Base-by-base conservation (phyloP, 169 alveolate species). In the Plasmodium cynomolgi region DNA sequence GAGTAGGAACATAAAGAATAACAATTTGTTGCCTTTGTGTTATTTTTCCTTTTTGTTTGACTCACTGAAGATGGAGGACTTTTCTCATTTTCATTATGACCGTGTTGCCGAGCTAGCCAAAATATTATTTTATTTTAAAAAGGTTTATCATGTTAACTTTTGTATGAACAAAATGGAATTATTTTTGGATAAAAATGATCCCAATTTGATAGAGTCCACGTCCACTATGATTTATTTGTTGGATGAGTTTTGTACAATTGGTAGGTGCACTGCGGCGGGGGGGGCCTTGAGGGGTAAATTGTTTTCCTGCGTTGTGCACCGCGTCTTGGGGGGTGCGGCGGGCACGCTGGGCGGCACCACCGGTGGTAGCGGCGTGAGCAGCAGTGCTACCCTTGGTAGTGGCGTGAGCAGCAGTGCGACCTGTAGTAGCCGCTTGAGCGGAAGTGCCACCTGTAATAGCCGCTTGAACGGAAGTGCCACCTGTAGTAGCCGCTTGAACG, bases 1-100 rank as follows among this genome's bases (percentile, higher is more conserved):
- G 72, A 90, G 77, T 73, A 33, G 90, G 82, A 90, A 90, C 72
- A 90, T 44, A 15, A 90, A 90, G 82, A 50, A 79, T 39, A 80
- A 80, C 33, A 26, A 90, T 90, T 58, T 80, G 31, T 62, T 90
- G 37, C 83, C 94, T 0, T 5, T 90, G 9, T 54, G 75, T 62
- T 56, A 90, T 90, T 90, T 90, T 90, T 90, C 90, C 1, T 90
- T 90, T 56, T 0, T 90, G 26, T 90, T 90, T 80, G 90, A 90
- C 47, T 37, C 23, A 20, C 7, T 90, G 83, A 90, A 90, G 82
- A 72, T 41, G 17, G 73, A 58, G 37, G 26, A 90, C 50, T 79
- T 58, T 72, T 56, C 39, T 44, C n/a, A 20, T 9, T 90, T 62
- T 68, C 33, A 62, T 3, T 34, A 33, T 62, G 47, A 80, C 33